A percentile compares a stretch with the other conserved stretches of the same genome.
Conservation (phyloP, 2,329 filamentous ascomycete genomes). For the Lecanicillium sp. region DNA sequence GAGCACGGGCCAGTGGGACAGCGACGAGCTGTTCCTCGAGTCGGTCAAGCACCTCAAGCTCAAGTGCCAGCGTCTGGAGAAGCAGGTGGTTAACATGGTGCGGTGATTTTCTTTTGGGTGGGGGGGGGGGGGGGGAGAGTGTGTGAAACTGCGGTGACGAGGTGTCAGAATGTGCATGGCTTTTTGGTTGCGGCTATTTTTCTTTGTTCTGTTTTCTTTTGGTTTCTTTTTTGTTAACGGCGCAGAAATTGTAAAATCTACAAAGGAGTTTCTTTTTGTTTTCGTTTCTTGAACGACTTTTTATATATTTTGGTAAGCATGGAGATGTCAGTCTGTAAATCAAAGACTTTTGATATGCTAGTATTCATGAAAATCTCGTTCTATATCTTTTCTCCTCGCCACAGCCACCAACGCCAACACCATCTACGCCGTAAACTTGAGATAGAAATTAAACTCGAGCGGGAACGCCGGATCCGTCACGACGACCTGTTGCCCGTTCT, state of each 20-base stretch:
- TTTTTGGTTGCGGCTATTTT: conserved; percentile 21
- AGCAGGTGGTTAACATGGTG: conserved; percentile 62
- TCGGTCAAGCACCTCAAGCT: conserved; percentile 76
- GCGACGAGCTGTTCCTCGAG: conserved; percentile 89
- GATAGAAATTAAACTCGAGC: conserved; percentile 56
- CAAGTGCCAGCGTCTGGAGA: conserved; percentile 71
- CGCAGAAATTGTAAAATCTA: conserved; percentile 13
- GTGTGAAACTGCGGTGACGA: too few relatives aligned
- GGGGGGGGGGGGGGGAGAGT: background rate
- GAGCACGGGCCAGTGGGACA: conserved; percentile 91
- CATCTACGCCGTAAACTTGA: conserved; percentile 37
- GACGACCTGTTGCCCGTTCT: conserved; percentile 80
- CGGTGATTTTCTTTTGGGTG: conserved; percentile 29
- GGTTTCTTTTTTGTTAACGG: background rate
- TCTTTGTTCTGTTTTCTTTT: conserved; percentile 18
- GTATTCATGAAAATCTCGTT: conserved; percentile 9
- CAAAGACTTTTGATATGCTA: too few relatives aligned
- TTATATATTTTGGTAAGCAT: conserved; percentile 14
- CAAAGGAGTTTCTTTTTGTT: conserved; percentile 1
- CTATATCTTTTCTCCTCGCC: too few relatives aligned
- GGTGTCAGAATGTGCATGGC: too few relatives aligned
- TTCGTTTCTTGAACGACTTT: background rate
- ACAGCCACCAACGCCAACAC: too few relatives aligned
- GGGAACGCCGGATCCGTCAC: conserved; percentile 88
- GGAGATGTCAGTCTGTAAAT: too few relatives aligned